These are phyloP conservation scores for Pythium periplocum DNA, from an alignment of 352 stramenopile species.

Conservation along the genomic window DNA sequence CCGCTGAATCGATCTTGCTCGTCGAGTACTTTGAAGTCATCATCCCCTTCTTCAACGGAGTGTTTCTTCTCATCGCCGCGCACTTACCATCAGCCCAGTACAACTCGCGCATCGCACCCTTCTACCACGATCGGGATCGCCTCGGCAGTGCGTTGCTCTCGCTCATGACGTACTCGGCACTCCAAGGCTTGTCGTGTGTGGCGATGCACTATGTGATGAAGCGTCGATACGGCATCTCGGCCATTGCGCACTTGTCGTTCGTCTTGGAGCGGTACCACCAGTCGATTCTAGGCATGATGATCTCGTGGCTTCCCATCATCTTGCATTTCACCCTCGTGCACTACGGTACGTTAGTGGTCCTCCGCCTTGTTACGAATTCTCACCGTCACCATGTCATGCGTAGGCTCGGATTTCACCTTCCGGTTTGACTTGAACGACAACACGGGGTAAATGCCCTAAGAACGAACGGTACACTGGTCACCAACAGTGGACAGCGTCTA, in stretches of 20 bases:
- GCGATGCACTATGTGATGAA: constrained; percentile 11
- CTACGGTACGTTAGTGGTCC: constrained; percentile 7
- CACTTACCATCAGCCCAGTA: not conserved
- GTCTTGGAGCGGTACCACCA: constrained; percentile 15
- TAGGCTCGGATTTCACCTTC: too few species aligned
- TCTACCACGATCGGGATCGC: constrained; percentile 7
- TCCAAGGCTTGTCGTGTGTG: constrained; percentile 11
- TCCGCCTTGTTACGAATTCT: too few species aligned
- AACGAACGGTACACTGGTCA: too few species aligned
- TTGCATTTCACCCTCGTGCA: constrained; percentile 19
- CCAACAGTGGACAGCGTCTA: too few species aligned
- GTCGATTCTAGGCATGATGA: constrained; percentile 21
- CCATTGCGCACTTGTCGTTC: constrained; percentile 15
- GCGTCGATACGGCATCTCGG: constrained; percentile 10
- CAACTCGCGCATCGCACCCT: not conserved
- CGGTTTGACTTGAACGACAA: too few species aligned
- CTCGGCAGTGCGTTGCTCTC: constrained; percentile 7
- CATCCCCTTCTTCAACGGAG: not conserved
- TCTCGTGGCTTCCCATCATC: constrained; percentile 14
- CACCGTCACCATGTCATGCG: too few species aligned
- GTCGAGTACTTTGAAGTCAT: constrained; percentile 1
- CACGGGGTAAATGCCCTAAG: too few species aligned
- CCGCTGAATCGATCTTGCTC: constrained; percentile 7
- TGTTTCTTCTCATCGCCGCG: not conserved
- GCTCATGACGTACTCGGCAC: constrained; percentile 11